Evolutionary conservation across 257 asterid species (phyloP).

Genomic region (Petrea volubilis): DNA sequence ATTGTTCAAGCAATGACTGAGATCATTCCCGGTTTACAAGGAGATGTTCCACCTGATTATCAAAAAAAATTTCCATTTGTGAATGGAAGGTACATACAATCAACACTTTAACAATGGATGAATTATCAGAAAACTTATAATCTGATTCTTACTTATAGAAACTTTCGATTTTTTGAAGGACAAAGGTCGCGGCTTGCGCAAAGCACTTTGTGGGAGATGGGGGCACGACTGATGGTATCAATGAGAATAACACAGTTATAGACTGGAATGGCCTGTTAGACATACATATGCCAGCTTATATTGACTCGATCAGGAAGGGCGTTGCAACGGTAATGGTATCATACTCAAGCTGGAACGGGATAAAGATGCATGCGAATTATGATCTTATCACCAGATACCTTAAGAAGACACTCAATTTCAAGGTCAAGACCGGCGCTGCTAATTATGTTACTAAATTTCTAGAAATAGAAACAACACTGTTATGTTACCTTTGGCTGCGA

Average conservation of each 20-base stretch:
- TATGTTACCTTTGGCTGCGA: too few relatives aligned
- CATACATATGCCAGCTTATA: constrained; percentile 50
- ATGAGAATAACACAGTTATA: constrained; percentile 39
- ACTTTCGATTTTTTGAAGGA: constrained; percentile 22
- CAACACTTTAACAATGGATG: background rate
- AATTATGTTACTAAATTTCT: too few relatives aligned
- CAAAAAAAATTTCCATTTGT: constrained; percentile 22
- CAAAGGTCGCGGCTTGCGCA: constrained; percentile 48
- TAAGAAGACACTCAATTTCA: constrained; percentile 39
- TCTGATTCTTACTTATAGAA: background rate
- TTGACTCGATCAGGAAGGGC: constrained; percentile 39
- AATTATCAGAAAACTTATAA: background rate
- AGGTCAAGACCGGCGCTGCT: too few relatives aligned
- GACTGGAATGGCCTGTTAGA: constrained; percentile 23
- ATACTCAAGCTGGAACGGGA: constrained; percentile 47
- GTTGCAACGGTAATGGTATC: constrained; percentile 48
- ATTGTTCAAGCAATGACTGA: constrained; percentile 41
- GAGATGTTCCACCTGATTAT: constrained; percentile 26
- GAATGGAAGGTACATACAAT: constrained; percentile 18
- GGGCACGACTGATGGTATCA: constrained; percentile 36
- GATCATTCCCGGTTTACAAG: constrained; percentile 41
- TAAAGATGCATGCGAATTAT: constrained; percentile 40
- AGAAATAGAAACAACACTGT: too few relatives aligned
- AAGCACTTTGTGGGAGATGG: constrained; percentile 55
- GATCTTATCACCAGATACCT: constrained; percentile 39